phyloP scores from a whole-genome alignment of 495 filamentous ascomycete genomes.

The Podospora anserina region DNA sequence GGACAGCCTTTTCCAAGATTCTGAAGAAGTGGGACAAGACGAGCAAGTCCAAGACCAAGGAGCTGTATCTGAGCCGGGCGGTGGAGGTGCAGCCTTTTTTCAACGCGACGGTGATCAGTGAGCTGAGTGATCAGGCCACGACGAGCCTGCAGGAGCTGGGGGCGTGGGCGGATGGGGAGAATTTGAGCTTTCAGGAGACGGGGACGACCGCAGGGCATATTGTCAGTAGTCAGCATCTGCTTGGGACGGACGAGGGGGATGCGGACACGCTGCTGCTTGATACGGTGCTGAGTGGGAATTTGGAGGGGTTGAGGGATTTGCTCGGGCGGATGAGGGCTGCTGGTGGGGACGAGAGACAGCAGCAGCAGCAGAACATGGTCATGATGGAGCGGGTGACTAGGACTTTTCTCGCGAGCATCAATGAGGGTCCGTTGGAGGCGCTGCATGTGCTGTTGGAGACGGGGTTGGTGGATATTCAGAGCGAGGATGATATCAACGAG shows the following conservation, averaged over 20 bases:
- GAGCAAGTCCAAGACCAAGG: constrained; percentile 97
- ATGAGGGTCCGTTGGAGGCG: constrained; percentile 75
- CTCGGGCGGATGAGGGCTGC: constrained; percentile 48
- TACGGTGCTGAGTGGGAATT: constrained; percentile 73
- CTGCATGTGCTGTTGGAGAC: constrained; percentile 74
- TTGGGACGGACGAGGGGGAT: constrained; percentile 77
- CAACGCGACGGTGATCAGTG: constrained; percentile 92
- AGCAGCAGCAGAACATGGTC: constrained; percentile 35
- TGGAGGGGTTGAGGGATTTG: constrained; percentile 51
- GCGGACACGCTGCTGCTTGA: constrained; percentile 85
- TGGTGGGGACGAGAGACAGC: constrained; percentile 11
- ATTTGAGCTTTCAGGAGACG: constrained; percentile 67
- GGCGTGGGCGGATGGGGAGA: constrained; percentile 94
- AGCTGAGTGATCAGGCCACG: constrained; percentile 92
- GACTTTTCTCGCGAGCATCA: constrained; percentile 83
- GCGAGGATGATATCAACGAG: constrained; percentile 95
- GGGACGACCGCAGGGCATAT: constrained; percentile 39
- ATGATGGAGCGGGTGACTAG: constrained; percentile 72
- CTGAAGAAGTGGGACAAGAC: constrained; percentile 99
- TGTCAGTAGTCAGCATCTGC: constrained; percentile 58
- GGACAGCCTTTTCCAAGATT: constrained; percentile 95
- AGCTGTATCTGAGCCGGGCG: constrained; percentile 90
- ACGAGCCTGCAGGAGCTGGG: constrained; percentile 88
- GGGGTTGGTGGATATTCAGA: constrained; percentile 76
- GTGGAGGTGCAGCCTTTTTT: constrained; percentile 98